A percentile compares a stretch with the other conserved stretches of the same genome.
Evolutionary conservation across 331 rosid species (phyloP).

Genomic region (Rosa hybrid): DNA sequence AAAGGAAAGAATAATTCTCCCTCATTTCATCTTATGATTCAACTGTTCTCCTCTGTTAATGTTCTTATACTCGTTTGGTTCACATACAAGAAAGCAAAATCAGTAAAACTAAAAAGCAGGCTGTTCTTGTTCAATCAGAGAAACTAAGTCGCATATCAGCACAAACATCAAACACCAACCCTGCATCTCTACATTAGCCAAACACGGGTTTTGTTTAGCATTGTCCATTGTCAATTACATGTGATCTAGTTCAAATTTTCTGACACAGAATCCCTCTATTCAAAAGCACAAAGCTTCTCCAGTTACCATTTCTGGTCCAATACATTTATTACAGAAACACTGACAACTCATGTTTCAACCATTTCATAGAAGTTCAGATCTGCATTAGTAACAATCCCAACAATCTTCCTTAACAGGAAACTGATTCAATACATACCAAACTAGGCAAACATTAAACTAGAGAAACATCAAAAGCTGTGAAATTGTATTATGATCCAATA

Average conservation of each 20-base stretch:
- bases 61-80: not conserved
- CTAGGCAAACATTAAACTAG: not conserved
- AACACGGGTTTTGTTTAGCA: too few species aligned
- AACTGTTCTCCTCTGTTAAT: not conserved
- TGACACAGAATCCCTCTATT: not conserved
- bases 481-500: not conserved
- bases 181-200: not conserved
- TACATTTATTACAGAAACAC: not conserved
- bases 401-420: not conserved
- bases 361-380: slow-evolving; percentile 46
- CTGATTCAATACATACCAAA: not conserved
- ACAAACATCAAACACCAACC: not conserved
- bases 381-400: slow-evolving; percentile 28
- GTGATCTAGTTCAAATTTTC: not conserved
- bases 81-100: not conserved
- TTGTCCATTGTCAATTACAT: not conserved
- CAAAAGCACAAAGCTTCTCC: too few species aligned
- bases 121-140: not conserved
- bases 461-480: too few species aligned
- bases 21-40: too few species aligned
- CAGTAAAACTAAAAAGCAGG: not conserved
- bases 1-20: too few species aligned
- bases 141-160: not conserved
- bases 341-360: not conserved
- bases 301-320: not conserved